A percentile compares a stretch with the other conserved stretches of the same genome.
phyloP scores from a whole-genome alignment of 805 yeast species.

The Priceomyces castillae region DNA sequence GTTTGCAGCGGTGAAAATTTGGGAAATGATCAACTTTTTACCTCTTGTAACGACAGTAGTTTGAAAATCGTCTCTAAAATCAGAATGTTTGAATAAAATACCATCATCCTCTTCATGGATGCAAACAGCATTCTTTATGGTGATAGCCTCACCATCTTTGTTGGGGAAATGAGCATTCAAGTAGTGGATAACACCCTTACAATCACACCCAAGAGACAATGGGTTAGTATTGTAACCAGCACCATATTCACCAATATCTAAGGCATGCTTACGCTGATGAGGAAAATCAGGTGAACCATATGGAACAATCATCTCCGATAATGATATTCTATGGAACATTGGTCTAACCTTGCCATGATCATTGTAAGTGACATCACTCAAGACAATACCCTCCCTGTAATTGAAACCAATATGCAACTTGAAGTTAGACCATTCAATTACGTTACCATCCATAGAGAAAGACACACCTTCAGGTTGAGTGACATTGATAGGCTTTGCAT shows the following conservation, averaged over 20 bases:
- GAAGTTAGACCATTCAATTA: conserved; percentile 76
- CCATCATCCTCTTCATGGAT: conserved; percentile 89
- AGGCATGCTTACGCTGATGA: conserved; percentile 82
- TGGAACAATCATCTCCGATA: conserved; percentile 83
- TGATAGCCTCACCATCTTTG: conserved; percentile 64
- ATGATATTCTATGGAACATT: conserved; percentile 72
- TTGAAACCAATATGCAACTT: conserved; percentile 79
- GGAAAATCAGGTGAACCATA: conserved; percentile 78
- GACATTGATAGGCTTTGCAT: conserved; percentile 63
- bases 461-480: conserved; percentile 84
- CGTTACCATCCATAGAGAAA: conserved; percentile 65
- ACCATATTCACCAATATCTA: conserved; percentile 86
- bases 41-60: conserved; percentile 76
- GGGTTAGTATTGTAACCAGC: conserved; percentile 86
- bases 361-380: conserved; percentile 68
- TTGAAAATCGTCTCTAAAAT: conserved; percentile 75
- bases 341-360: conserved; percentile 75
- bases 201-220: conserved; percentile 74
- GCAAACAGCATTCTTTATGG: conserved; percentile 75
- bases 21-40: conserved; percentile 68
- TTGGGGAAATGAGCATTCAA: conserved; percentile 74
- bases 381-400: conserved; percentile 81
- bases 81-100: conserved; percentile 74
- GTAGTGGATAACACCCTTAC: conserved; percentile 83
- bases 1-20: conserved; percentile 84